Conservation (phyloP, 2,329 filamentous ascomycete genomes). For the Thielaviopsis punctulata region DNA sequence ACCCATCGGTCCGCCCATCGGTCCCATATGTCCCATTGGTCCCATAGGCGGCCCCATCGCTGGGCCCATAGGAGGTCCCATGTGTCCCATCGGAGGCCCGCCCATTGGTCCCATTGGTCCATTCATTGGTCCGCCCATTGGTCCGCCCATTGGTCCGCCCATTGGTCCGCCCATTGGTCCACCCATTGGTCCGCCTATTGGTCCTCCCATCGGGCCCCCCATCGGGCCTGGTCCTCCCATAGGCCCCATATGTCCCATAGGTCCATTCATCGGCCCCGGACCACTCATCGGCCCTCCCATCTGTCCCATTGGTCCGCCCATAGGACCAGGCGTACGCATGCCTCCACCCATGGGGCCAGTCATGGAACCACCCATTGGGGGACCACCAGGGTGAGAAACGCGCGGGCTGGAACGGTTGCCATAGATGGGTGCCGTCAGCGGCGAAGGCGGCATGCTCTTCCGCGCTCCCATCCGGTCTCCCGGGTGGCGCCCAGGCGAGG, state of each 20-base stretch:
- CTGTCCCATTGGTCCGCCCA: background rate
- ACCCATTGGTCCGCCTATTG: background rate
- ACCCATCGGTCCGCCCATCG: constrained; percentile 6
- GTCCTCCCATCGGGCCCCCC: background rate
- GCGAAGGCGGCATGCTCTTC: constrained; percentile 10
- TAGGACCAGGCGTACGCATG: background rate
- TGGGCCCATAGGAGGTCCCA: background rate
- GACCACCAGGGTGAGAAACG: background rate
- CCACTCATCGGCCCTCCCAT: background rate
- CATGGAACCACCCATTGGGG: constrained; percentile 5
- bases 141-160: too few species aligned
- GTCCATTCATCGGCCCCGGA: constrained; percentile 1
- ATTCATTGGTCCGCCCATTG: too few species aligned
- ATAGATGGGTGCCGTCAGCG: constrained; percentile 7
- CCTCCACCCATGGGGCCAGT: background rate
- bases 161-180: constrained; percentile 3
- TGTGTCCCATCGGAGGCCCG: background rate
- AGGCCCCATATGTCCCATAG: constrained; percentile 6
- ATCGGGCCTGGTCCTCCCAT: constrained; percentile 7
- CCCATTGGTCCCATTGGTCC: constrained; percentile 1
- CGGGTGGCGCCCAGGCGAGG: background rate
- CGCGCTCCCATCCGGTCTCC: constrained; percentile 2
- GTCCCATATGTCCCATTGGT: constrained; percentile 5
- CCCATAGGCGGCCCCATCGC: constrained; percentile 3
- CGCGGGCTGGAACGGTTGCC: constrained; percentile 3